Percentiles rank a stretch among this genome's conserved stretches.
Evolutionary conservation across 306 rosid species (phyloP).

Genomic region (Cicer arietinum): DNA sequence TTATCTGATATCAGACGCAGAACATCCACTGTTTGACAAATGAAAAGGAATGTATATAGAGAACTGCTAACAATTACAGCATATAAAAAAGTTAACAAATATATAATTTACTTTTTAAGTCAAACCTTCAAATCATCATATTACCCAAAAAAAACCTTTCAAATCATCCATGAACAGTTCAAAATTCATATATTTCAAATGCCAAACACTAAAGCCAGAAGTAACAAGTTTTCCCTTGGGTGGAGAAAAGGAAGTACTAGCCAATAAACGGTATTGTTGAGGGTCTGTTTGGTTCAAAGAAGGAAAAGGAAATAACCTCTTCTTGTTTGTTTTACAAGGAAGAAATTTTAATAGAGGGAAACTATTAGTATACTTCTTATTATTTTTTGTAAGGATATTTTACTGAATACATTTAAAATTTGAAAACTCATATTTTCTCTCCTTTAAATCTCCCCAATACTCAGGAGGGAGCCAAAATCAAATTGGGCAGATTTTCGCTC

Average conservation of each 20-base stretch:
- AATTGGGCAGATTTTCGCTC: not conserved
- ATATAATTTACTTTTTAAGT: not conserved
- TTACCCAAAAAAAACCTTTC: not conserved
- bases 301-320: not conserved
- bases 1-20: not conserved
- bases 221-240: not conserved
- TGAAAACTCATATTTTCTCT: not conserved
- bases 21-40: not conserved
- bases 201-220: not conserved
- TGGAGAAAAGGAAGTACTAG: not conserved
- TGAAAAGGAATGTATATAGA: constrained; percentile 1
- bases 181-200: constrained; percentile 10
- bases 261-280: constrained; percentile 4
- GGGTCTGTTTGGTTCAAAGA: not conserved
- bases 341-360: not conserved
- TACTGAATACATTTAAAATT: not conserved
- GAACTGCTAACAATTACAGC: not conserved
- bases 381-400: not conserved
- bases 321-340: not conserved
- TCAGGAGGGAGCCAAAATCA: not conserved
- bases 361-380: not conserved
- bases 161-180: not conserved
- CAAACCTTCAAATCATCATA: not conserved
- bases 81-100: not conserved
- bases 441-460: not conserved